phyloP scores from a whole-genome alignment of 306 rosid genomes.

The Sechiopsis laciniata region DNA sequence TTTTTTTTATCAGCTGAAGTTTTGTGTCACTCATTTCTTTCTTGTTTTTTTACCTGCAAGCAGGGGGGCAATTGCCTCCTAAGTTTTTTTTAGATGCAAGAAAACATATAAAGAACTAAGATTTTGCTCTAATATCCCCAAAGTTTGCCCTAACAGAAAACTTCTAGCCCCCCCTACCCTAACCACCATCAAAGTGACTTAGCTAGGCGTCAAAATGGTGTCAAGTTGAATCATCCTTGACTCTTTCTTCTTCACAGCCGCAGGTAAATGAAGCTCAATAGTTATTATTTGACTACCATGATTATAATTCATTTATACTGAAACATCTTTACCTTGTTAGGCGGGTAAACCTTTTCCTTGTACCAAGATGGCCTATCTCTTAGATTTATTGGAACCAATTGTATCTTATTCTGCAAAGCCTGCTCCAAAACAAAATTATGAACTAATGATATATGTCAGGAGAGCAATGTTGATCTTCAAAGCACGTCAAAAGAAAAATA shows the following conservation, averaged over 20 bases:
- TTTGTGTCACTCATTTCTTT: background rate
- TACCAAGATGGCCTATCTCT: slow-evolving; percentile 80
- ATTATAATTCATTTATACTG: background rate
- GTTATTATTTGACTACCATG: background rate
- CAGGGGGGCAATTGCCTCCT: too few species aligned
- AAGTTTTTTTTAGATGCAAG: too few species aligned
- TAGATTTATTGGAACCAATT: slow-evolving; percentile 66
- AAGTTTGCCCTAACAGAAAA: background rate
- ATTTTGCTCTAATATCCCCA: background rate
- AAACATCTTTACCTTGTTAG: slow-evolving; percentile 56
- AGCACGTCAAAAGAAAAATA: background rate
- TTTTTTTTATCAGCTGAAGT: background rate
- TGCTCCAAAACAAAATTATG: slow-evolving; percentile 29
- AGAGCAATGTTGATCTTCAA: background rate
- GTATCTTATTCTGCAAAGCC: slow-evolving; percentile 63
- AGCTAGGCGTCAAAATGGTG: background rate
- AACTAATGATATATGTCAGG: background rate
- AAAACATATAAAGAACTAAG: background rate
- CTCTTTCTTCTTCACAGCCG: background rate
- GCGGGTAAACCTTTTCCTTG: slow-evolving; percentile 65
- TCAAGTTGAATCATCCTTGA: background rate
- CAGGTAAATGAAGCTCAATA: background rate
- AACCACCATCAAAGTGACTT: background rate
- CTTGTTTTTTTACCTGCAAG: background rate
- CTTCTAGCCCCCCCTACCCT: background rate